Percentiles rank a stretch among this genome's conserved stretches.
Evolutionary conservation across 1,284 basidiomycete species (phyloP).

Genomic region (Volvariella volvacea): DNA sequence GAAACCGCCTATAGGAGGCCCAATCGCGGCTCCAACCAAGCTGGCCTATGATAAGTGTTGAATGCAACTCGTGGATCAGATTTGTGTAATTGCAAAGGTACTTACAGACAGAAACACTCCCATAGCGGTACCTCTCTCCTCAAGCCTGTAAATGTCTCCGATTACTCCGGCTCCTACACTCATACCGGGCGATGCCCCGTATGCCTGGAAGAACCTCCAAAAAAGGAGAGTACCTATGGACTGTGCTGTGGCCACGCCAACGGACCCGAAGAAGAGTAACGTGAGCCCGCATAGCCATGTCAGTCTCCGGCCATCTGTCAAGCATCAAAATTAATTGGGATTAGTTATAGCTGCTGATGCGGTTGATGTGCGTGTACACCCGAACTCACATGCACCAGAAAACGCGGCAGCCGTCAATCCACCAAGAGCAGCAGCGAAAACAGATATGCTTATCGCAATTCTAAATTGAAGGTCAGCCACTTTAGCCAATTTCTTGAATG

Average conservation of each 20-base stretch:
- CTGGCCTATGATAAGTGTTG: conserved; percentile 18
- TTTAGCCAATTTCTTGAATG: background rate
- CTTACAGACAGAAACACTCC: conserved; percentile 54
- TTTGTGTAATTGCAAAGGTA: background rate
- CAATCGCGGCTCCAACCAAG: conserved; percentile 28
- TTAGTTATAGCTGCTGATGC: conserved; percentile 58
- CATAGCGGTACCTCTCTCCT: conserved; percentile 58
- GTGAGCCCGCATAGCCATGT: background rate
- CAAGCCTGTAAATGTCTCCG: conserved; percentile 57
- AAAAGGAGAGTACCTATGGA: conserved; percentile 46
- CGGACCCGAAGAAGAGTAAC: conserved; percentile 49
- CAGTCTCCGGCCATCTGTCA: background rate
- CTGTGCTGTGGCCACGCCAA: conserved; percentile 49
- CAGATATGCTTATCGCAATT: conserved; percentile 9
- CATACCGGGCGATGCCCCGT: conserved; percentile 48
- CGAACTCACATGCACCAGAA: conserved; percentile 8
- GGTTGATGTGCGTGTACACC: too few relatives aligned
- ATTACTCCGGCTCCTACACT: conserved; percentile 58
- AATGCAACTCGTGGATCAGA: background rate
- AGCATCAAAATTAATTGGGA: conserved; percentile 24
- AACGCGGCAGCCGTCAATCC: conserved; percentile 4
- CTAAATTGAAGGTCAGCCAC: conserved; percentile 1
- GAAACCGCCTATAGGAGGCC: conserved; percentile 33
- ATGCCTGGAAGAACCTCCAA: conserved; percentile 59
- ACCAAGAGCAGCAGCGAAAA: conserved; percentile 8